Evolutionary conservation across 495 filamentous ascomycete genomes (phyloP).

Genomic region (Hypoxylon fuscum): DNA sequence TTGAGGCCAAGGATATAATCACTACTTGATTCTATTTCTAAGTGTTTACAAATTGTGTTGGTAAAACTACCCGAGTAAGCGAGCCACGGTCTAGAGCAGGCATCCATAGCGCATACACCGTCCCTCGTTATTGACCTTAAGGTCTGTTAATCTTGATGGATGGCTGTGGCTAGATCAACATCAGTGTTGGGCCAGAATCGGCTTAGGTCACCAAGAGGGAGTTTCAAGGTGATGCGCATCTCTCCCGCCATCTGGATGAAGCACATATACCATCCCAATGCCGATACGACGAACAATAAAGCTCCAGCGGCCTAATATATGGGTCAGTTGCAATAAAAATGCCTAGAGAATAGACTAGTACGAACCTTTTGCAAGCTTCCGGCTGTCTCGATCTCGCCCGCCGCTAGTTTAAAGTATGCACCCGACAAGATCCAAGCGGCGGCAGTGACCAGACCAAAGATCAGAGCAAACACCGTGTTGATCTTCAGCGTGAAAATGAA

Average conservation of each 20-base stretch:
- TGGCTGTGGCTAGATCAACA: constrained; percentile 50
- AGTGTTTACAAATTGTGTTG: neutral
- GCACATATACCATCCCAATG: constrained; percentile 64
- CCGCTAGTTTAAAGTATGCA: constrained; percentile 60
- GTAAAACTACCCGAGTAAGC: neutral
- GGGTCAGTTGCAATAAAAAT: neutral
- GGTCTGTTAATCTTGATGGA: constrained; percentile 41
- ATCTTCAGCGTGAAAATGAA: constrained; percentile 65
- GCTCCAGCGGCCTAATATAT: constrained; percentile 54
- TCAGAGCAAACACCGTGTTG: constrained; percentile 61
- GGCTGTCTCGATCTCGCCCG: constrained; percentile 55
- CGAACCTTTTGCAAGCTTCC: constrained; percentile 56
- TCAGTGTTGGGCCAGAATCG: constrained; percentile 63
- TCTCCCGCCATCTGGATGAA: constrained; percentile 64
- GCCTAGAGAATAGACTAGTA: neutral
- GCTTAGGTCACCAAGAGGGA: constrained; percentile 63
- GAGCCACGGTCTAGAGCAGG: neutral
- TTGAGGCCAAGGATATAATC: no score
- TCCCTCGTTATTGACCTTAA: neutral
- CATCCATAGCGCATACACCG: neutral
- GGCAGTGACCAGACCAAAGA: constrained; percentile 61
- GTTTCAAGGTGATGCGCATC: constrained; percentile 62
- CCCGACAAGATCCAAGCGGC: constrained; percentile 58
- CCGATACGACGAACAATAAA: constrained; percentile 58
- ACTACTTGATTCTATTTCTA: neutral